Percentiles rank a stretch among this genome's conserved stretches.
phyloP scores from a whole-genome alignment of 2,329 filamentous ascomycete species.

The Amesomyces nigricolor region DNA sequence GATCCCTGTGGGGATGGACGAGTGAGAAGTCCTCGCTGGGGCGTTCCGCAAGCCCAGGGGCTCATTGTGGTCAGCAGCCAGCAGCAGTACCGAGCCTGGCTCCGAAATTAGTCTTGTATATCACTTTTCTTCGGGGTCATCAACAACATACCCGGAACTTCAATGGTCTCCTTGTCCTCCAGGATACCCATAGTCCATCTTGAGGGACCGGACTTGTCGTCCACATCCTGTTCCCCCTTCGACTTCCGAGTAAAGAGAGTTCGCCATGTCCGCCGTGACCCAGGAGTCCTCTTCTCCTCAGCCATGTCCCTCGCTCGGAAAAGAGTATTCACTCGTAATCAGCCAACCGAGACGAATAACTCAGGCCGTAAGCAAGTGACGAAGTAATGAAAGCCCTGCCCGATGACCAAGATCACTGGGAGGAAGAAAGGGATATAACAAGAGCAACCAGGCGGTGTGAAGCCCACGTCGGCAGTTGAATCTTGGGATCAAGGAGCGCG shows the following conservation, averaged over 20 bases:
- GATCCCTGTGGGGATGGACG: slow-evolving; percentile 48
- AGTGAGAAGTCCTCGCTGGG: slow-evolving; percentile 53
- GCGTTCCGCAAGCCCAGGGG: slow-evolving; percentile 54
- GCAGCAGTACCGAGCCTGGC: slow-evolving; percentile 52
- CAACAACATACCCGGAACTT: slow-evolving; percentile 67
- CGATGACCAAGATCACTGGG: neutral
- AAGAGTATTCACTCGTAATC: too few species aligned
- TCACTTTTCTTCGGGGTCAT: neutral
- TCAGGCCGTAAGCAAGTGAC: too few species aligned
- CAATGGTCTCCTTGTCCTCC: slow-evolving; percentile 72
- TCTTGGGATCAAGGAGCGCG: neutral
- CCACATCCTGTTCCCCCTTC: neutral
- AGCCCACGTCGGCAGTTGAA: neutral
- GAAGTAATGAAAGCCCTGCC: neutral
- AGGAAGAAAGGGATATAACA: neutral
- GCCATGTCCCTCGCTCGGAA: neutral
- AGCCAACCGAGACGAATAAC: too few species aligned
- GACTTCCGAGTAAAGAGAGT: slow-evolving; percentile 12
- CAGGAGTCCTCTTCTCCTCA: slow-evolving; percentile 1
- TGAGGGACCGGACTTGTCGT: slow-evolving; percentile 7
- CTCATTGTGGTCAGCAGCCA: slow-evolving; percentile 51
- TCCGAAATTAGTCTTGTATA: slow-evolving; percentile 11
- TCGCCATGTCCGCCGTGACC: slow-evolving; percentile 14
- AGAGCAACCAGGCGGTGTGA: neutral
- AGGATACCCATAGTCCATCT: slow-evolving; percentile 72